Evolutionary conservation across 306 rosid genomes (phyloP).

Genomic region (Mucuna pruriens): DNA sequence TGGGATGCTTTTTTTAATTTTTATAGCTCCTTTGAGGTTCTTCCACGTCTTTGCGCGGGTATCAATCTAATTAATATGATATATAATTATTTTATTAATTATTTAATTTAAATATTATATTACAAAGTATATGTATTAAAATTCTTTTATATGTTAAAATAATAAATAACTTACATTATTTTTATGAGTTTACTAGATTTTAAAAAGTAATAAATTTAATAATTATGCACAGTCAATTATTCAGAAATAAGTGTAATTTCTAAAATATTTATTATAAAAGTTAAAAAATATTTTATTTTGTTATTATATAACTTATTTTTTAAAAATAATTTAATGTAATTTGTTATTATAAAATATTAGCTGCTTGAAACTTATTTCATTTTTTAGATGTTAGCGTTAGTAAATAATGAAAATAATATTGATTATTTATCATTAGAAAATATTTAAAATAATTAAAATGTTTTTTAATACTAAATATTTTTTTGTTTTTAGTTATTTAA

Average conservation of each 20-base stretch:
- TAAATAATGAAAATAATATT: not conserved
- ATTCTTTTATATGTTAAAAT: not conserved
- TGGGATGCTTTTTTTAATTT: not conserved
- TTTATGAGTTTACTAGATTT: not conserved
- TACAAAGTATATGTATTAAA: not conserved
- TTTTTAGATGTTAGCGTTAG: not conserved
- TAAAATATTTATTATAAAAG: no score
- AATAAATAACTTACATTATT: not conserved
- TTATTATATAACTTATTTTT: no score
- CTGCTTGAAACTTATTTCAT: not conserved
- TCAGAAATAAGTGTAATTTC: no score
- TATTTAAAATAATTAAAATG: not conserved
- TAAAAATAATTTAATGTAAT: no score
- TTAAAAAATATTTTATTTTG: no score
- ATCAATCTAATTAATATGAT: not conserved
- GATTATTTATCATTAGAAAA: not conserved
- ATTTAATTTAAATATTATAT: not conserved
- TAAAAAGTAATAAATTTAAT: no score
- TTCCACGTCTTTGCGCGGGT: no score
- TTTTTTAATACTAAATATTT: not conserved
- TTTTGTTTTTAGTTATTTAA: not conserved
- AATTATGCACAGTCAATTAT: no score
- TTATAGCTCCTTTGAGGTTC: not conserved
- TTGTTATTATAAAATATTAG: not conserved
- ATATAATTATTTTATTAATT: not conserved